A percentile compares a stretch with the other conserved stretches of the same genome.
phyloP scores from a whole-genome alignment of 768 basidiomycete species.

The Pleurotus tuber-regium region DNA sequence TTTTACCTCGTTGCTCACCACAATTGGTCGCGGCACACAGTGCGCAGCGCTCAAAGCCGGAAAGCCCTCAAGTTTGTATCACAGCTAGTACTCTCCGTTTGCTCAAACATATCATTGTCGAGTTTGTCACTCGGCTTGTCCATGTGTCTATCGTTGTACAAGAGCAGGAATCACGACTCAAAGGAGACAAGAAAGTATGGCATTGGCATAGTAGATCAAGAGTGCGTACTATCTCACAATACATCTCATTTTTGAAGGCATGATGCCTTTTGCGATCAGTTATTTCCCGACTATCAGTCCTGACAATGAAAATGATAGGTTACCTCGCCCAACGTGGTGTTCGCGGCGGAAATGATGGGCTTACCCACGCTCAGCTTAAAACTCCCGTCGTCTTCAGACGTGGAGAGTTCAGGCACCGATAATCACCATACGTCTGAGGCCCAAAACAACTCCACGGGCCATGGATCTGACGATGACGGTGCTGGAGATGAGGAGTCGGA shows the following conservation, averaged over 20 bases:
- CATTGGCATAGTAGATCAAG: conserved; percentile 42
- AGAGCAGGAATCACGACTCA: conserved; percentile 58
- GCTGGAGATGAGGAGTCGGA: conserved; percentile 18
- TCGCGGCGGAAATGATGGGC: conserved; percentile 49
- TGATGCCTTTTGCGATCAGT: neutral
- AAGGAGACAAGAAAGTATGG: conserved; percentile 63
- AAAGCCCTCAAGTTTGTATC: conserved; percentile 33
- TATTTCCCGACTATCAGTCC: neutral
- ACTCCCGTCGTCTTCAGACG: conserved; percentile 4
- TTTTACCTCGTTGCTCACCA: neutral
- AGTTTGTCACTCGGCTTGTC: conserved; percentile 51
- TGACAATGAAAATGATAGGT: too few species aligned
- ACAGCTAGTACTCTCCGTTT: conserved; percentile 47
- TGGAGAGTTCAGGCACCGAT: conserved; percentile 11
- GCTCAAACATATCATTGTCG: conserved; percentile 41
- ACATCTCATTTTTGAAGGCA: neutral
- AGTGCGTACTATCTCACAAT: conserved; percentile 17
- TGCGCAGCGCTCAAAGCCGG: neutral
- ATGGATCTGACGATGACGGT: conserved; percentile 7
- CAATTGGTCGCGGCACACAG: neutral
- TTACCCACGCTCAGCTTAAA: conserved; percentile 28
- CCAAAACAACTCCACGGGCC: conserved; percentile 9
- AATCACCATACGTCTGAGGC: conserved; percentile 11
- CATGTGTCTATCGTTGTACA: conserved; percentile 50
- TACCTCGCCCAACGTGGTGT: conserved; percentile 38